Evolutionary conservation across 2,329 filamentous ascomycete genomes (phyloP), one percentile per base, ranked within the genome.

Genomic region (Pseudonectria buxi): DNA sequence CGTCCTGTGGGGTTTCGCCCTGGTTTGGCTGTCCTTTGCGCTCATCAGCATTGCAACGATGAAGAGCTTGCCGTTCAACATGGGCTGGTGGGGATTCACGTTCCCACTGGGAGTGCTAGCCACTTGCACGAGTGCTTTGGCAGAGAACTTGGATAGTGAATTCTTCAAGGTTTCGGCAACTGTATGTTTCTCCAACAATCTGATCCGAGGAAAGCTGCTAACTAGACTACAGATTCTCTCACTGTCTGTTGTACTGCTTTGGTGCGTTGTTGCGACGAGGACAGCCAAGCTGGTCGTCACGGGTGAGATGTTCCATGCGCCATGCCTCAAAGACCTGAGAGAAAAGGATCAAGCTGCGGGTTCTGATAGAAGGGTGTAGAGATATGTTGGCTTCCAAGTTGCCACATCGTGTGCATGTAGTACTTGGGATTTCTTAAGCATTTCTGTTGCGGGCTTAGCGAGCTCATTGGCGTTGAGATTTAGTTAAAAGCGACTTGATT

Each of bases 51-150:
- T 65, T 28, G 46, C 45, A 25, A 65, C 62, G 18, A 65, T 60
- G 34, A 57, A 58, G 33, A 54, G 50, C 36, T 57, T 67, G 14
- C 64, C 65, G 10, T 68, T 68, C 51, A 68, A 66, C 40, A 64
- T 68, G 56, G 65, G 65, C 27, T 69, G 65, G 62, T 69, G 66
- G 67, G 65, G 63, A 1, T 67, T 68, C 35, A 69, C 66, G 2
- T 69, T 69, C 41, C 65, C 65, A 0, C 54, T 69, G 6, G 67
- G 66, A n/a, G 64, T 68, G 15, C 53, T 66, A 44, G 62, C 64
- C 2, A 63, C 60, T 3, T 67, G 62, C 37, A 64, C 67, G 0
- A 54, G 56, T 13, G 42, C 55, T 33, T 35, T 71, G 35, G 67
- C 61, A 3, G 33, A 48, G 36, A 63, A 68, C 32, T 53, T 71